These are phyloP conservation scores for Solanum sejunctum DNA, from an alignment of 257 asterid genomes.

Conservation along the genomic window DNA sequence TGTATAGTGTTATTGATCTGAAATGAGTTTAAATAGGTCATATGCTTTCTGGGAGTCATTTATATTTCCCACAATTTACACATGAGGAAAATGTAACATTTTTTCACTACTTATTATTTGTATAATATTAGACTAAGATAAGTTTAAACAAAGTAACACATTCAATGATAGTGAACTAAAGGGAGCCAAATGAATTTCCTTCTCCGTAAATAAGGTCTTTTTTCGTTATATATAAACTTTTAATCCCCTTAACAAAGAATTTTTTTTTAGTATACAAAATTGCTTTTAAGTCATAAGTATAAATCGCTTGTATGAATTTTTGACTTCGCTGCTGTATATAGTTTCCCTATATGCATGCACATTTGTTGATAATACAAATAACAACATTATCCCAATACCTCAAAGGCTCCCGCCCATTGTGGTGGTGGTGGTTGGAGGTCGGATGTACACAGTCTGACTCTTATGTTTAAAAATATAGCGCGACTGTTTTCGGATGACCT, in stretches of 20 bases:
- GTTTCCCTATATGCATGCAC: background rate
- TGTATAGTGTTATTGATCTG: too few relatives aligned
- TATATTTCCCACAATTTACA: background rate
- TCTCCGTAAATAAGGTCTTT: background rate
- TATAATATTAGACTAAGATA: background rate
- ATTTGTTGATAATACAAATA: background rate
- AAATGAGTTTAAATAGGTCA: background rate
- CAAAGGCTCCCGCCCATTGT: too few relatives aligned
- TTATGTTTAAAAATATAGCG: too few relatives aligned
- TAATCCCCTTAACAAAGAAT: background rate
- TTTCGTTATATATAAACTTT: background rate
- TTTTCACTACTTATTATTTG: too few relatives aligned
- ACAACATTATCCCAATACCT: too few relatives aligned
- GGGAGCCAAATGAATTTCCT: background rate
- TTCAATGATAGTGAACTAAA: background rate
- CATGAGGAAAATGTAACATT: background rate
- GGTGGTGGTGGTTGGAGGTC: too few relatives aligned
- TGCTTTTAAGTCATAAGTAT: background rate
- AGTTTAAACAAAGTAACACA: background rate
- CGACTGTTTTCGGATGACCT: too few relatives aligned
- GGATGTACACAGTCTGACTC: too few relatives aligned
- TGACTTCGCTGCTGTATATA: background rate
- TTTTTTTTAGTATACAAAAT: background rate
- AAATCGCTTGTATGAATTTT: background rate
- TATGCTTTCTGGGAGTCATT: background rate